Percentiles rank a stretch among this genome's conserved stretches.
Conservation (phyloP, 805 yeast genomes). For the Schwanniomyces vanrijiae region DNA sequence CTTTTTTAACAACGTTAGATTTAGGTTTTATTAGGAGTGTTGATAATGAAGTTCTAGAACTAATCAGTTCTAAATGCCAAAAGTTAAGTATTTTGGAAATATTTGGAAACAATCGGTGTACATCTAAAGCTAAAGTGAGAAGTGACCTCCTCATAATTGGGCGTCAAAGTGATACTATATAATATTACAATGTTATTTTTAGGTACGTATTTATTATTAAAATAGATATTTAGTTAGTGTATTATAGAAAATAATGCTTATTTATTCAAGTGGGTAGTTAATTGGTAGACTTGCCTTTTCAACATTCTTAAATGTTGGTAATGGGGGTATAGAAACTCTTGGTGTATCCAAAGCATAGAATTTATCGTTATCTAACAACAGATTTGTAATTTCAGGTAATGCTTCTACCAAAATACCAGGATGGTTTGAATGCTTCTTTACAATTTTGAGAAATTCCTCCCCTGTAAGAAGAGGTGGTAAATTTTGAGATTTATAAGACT, state of each 20-base stretch:
- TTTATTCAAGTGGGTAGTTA: slow-evolving; percentile 31
- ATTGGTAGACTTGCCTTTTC: slow-evolving; percentile 58
- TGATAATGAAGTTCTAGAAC: slow-evolving; percentile 65
- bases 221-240: neutral
- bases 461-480: slow-evolving; percentile 9
- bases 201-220: neutral
- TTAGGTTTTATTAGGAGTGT: slow-evolving; percentile 77
- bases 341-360: slow-evolving; percentile 20
- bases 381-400: slow-evolving; percentile 35
- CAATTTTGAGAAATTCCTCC: slow-evolving; percentile 19
- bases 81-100: slow-evolving; percentile 70
- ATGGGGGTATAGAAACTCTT: slow-evolving; percentile 22
- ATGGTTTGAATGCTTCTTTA: slow-evolving; percentile 25
- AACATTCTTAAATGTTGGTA: slow-evolving; percentile 63
- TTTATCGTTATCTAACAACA: slow-evolving; percentile 16
- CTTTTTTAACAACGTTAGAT: slow-evolving; percentile 67
- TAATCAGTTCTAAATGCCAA: slow-evolving; percentile 58
- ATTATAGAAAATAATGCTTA: neutral
- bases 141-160: slow-evolving; percentile 67
- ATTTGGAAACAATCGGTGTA: slow-evolving; percentile 74
- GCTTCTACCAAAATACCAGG: slow-evolving; percentile 36
- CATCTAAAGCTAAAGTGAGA: slow-evolving; percentile 52
- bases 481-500: slow-evolving; percentile 4
- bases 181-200: neutral
- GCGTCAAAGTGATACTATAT: slow-evolving; percentile 62